Evolutionary conservation across 2,329 filamentous ascomycete species (phyloP).

Genomic region (Lasiodiplodia sp.): DNA sequence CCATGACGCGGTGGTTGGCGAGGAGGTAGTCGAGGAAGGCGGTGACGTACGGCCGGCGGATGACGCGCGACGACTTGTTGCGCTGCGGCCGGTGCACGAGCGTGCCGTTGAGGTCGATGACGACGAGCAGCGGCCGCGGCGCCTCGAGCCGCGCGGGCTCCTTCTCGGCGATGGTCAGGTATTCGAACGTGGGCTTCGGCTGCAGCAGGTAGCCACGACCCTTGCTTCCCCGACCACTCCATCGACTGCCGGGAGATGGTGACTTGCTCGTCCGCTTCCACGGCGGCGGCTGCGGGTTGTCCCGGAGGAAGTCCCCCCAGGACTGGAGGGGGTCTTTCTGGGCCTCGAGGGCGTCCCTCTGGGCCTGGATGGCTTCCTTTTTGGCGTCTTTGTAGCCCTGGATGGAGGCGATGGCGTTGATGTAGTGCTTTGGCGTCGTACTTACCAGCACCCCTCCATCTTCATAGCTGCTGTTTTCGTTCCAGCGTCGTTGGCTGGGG

Average conservation of each 20-base stretch:
- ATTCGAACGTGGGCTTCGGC: conserved; percentile 67
- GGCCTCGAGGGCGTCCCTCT: no score
- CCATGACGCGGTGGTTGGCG: conserved; percentile 76
- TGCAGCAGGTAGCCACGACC: conserved; percentile 38
- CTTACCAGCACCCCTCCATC: conserved; percentile 2
- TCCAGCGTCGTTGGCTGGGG: background rate
- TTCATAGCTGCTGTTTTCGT: background rate
- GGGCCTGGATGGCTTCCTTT: no score
- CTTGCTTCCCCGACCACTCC: no score
- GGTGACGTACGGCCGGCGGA: conserved; percentile 71
- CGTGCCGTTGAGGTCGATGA: conserved; percentile 94
- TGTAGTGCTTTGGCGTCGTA: background rate
- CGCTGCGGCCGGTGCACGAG: conserved; percentile 74
- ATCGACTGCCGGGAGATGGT: background rate
- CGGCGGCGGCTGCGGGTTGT: no score
- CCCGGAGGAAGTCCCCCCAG: no score
- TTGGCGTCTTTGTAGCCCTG: no score
- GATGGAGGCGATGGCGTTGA: conserved; percentile 3
- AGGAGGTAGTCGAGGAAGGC: conserved; percentile 78
- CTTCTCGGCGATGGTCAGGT: conserved; percentile 64
- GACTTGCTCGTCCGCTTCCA: background rate
- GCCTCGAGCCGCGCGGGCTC: conserved; percentile 41
- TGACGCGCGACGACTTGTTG: conserved; percentile 58
- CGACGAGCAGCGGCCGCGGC: conserved; percentile 74
- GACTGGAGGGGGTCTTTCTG: background rate